Conservation (phyloP, 1,284 basidiomycete genomes). For the Kalmanozyma brasiliensis region DNA sequence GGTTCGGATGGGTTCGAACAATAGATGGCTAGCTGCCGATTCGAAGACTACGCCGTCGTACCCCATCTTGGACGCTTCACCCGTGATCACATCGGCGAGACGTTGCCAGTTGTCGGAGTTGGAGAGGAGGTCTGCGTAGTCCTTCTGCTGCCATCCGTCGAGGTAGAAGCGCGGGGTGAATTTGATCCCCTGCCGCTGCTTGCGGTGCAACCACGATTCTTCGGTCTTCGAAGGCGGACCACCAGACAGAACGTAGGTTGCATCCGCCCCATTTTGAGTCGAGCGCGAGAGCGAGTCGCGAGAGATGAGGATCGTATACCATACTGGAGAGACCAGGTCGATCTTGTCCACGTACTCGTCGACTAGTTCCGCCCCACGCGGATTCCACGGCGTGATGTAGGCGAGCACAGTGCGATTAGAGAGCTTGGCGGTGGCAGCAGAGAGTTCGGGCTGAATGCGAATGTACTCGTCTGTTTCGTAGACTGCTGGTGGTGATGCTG, state of each 20-base stretch:
- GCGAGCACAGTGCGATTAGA: slow-evolving; percentile 30
- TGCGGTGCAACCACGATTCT: slow-evolving; percentile 23
- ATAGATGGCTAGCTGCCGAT: slow-evolving; percentile 37
- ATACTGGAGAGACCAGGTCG: slow-evolving; percentile 49
- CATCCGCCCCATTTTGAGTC: slow-evolving; percentile 4
- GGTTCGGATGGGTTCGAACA: slow-evolving; percentile 35
- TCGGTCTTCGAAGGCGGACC: slow-evolving; percentile 23
- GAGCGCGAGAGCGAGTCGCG: neutral
- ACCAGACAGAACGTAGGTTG: slow-evolving; percentile 37
- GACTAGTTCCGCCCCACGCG: slow-evolving; percentile 21
- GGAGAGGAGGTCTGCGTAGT: slow-evolving; percentile 39
- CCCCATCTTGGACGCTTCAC: slow-evolving; percentile 4
- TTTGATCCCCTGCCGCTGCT: slow-evolving; percentile 2
- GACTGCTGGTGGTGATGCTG: slow-evolving; percentile 1
- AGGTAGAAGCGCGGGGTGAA: slow-evolving; percentile 48
- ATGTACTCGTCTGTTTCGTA: slow-evolving; percentile 31
- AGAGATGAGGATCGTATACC: slow-evolving; percentile 48
- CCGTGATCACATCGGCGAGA: slow-evolving; percentile 21
- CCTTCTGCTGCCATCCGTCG: slow-evolving; percentile 40
- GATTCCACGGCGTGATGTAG: slow-evolving; percentile 58
- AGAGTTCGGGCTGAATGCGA: slow-evolving; percentile 6
- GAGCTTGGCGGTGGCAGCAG: neutral
- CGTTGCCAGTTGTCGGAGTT: slow-evolving; percentile 17
- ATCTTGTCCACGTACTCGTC: slow-evolving; percentile 34
- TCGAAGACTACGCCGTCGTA: slow-evolving; percentile 50